A percentile compares a stretch with the other conserved stretches of the same genome.
These are phyloP conservation scores for Sonneratia caseolaris DNA, from an alignment of 345 rosid genomes.

Conservation along the genomic window DNA sequence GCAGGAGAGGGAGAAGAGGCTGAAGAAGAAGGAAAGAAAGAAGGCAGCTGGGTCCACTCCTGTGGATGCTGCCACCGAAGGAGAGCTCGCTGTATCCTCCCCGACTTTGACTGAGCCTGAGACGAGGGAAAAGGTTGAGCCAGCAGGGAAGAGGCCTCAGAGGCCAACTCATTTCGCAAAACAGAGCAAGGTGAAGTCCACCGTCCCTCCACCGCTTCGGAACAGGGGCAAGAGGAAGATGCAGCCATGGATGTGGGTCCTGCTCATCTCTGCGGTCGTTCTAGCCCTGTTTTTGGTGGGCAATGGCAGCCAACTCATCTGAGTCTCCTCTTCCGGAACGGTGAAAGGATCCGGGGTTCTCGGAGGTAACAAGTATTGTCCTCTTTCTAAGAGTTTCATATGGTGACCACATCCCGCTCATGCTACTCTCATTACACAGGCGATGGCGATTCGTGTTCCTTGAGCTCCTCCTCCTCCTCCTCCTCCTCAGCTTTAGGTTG, in stretches of 20 bases:
- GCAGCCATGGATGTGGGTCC: constrained; percentile 73
- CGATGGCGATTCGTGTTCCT: neutral
- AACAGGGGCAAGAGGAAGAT: constrained; percentile 60
- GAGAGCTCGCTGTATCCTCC: constrained; percentile 17
- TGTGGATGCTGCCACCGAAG: constrained; percentile 15
- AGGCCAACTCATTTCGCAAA: constrained; percentile 38
- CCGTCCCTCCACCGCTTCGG: constrained; percentile 59
- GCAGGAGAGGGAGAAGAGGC: constrained; percentile 79
- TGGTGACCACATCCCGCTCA: neutral
- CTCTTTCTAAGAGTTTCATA: neutral
- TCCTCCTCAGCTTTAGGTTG: neutral
- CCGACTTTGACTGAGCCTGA: constrained; percentile 32
- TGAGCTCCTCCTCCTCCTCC: neutral
- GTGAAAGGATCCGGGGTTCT: too few species aligned
- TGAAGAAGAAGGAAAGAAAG: constrained; percentile 63
- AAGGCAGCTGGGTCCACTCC: constrained; percentile 22
- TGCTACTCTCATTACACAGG: neutral
- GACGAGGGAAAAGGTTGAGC: constrained; percentile 17
- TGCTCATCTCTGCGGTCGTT: constrained; percentile 20
- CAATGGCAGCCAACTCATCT: constrained; percentile 22
- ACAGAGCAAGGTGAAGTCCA: constrained; percentile 46
- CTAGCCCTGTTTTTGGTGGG: constrained; percentile 51
- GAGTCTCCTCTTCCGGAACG: too few species aligned
- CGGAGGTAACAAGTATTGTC: too few species aligned
- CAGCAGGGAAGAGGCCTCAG: constrained; percentile 28